Conservation (phyloP, 352 stramenopile genomes). For the Pythium phragmitis region DNA sequence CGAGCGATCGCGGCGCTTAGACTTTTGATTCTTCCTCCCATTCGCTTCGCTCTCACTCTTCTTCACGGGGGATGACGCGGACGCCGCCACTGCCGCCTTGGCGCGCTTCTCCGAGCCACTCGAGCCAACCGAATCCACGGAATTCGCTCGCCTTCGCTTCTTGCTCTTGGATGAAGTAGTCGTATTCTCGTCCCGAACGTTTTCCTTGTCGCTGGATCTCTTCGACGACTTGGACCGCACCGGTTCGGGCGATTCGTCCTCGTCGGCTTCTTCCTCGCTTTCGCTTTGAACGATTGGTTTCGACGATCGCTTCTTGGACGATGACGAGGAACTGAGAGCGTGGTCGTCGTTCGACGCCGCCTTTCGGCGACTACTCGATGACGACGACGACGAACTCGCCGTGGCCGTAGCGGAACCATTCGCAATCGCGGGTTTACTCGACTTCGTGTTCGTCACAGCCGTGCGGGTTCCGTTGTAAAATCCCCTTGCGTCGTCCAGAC, state of each 20-base stretch:
- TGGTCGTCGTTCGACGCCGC: slow-evolving; percentile 19
- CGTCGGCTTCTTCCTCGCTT: slow-evolving; percentile 20
- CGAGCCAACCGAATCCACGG: slow-evolving; percentile 15
- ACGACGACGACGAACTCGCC: not conserved
- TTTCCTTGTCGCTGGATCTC: slow-evolving; percentile 19
- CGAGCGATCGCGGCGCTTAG: slow-evolving; percentile 24
- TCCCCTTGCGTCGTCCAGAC: slow-evolving; percentile 70
- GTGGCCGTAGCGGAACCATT: slow-evolving; percentile 18
- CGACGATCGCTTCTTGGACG: slow-evolving; percentile 31
- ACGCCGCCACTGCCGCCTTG: not conserved
- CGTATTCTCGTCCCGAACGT: slow-evolving; percentile 9
- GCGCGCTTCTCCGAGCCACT: slow-evolving; percentile 22
- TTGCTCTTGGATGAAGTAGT: slow-evolving; percentile 8
- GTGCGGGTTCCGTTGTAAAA: slow-evolving; percentile 59
- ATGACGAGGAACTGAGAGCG: slow-evolving; percentile 10
- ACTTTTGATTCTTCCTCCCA: slow-evolving; percentile 11
- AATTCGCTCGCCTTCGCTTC: slow-evolving; percentile 26
- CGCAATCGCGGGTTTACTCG: slow-evolving; percentile 25
- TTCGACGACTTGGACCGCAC: slow-evolving; percentile 16
- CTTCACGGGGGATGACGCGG: not conserved
- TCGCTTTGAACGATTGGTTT: slow-evolving; percentile 36
- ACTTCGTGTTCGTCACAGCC: slow-evolving; percentile 47
- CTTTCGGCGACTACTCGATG: slow-evolving; percentile 12
- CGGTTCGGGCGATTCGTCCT: slow-evolving; percentile 10
- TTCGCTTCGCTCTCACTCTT: slow-evolving; percentile 16